phyloP scores from a whole-genome alignment of 83 land plant genomes.

The Picea abies region DNA sequence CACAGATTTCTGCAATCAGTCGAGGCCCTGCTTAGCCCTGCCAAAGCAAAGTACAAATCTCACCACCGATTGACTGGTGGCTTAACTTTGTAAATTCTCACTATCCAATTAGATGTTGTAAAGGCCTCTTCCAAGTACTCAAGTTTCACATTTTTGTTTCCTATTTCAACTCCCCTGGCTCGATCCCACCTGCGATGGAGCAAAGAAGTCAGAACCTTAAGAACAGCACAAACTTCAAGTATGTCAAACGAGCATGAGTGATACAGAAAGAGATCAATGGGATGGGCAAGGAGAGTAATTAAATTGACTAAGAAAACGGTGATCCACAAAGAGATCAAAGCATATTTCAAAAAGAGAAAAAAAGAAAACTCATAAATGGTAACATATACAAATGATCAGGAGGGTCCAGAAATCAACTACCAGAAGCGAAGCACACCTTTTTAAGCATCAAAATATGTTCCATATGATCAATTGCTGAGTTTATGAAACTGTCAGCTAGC shows the following conservation, averaged over 20 bases:
- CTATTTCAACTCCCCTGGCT: conserved; percentile 98
- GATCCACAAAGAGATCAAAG: neutral
- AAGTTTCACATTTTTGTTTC: conserved; percentile 89
- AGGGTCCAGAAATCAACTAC: no score
- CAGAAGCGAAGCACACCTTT: no score
- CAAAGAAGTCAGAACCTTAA: neutral
- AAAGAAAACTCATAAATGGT: no score
- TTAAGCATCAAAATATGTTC: no score
- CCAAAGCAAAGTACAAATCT: conserved; percentile 16
- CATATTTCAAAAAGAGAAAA: neutral
- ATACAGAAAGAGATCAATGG: neutral
- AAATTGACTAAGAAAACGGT: neutral
- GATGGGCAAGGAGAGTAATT: neutral
- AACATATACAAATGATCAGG: no score
- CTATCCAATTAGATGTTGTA: conserved; percentile 98
- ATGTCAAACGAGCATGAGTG: neutral
- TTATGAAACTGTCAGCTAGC: no score
- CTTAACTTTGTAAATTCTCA: conserved; percentile 95
- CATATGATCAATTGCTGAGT: no score
- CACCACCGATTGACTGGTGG: conserved; percentile 88
- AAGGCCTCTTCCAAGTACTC: conserved; percentile 94
- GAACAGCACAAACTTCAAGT: neutral
- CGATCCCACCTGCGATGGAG: conserved; percentile 80
- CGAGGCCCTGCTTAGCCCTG: no score
- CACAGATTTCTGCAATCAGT: neutral